Conservation (phyloP, 768 basidiomycete genomes). For the Tricholomella constricta region DNA sequence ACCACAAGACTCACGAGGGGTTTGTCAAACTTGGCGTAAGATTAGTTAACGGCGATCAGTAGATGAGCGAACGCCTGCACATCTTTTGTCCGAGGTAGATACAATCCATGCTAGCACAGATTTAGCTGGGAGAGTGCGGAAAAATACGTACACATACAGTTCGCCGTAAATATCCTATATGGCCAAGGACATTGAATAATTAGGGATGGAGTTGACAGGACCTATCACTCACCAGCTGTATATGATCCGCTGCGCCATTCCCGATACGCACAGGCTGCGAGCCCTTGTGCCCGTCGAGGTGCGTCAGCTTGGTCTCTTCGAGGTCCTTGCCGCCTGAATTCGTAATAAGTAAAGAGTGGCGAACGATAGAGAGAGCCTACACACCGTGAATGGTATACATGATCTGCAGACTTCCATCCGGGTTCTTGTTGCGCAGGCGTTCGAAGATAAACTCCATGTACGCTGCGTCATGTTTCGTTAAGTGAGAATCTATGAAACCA, state of each 20-base stretch:
- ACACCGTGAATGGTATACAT: conserved; percentile 97
- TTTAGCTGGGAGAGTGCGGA: not conserved
- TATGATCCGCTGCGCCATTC: conserved; percentile 88
- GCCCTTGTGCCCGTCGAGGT: conserved; percentile 88
- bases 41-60: not conserved
- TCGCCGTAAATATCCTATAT: conserved; percentile 98
- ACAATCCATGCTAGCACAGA: conserved; percentile 76
- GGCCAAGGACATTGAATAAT: not conserved
- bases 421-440: conserved; percentile 78
- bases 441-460: conserved; percentile 93
- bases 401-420: conserved; percentile 91
- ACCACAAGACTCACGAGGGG: conserved; percentile 68
- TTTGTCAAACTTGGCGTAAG: conserved; percentile 60
- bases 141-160: conserved; percentile 48
- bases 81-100: conserved; percentile 96
- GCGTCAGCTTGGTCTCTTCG: conserved; percentile 79
- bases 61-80: conserved; percentile 12
- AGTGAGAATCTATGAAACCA: too few relatives aligned
- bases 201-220: not conserved
- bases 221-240: conserved; percentile 13
- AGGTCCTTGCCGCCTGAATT: conserved; percentile 69
- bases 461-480: conserved; percentile 41
- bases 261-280: conserved; percentile 89
- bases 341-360: not conserved
- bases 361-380: not conserved